Evolutionary conservation across 2,329 filamentous ascomycete genomes (phyloP).

Genomic region (Ceratocystis diversiconidia): DNA sequence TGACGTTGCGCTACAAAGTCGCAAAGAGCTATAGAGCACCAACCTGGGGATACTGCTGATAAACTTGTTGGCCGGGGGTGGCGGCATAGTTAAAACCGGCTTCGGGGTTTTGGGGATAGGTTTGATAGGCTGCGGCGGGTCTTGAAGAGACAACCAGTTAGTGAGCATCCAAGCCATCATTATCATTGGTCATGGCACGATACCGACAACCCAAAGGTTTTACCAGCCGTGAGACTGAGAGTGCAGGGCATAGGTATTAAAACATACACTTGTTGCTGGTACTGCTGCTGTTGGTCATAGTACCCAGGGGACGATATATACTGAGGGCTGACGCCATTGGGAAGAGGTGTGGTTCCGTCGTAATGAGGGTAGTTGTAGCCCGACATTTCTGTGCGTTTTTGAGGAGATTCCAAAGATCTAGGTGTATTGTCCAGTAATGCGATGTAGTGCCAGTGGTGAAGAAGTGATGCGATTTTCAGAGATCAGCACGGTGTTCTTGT

Average conservation of each 20-base stretch:
- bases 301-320: background rate
- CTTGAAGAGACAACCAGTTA: background rate
- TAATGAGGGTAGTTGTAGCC: conserved; percentile 7
- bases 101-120: background rate
- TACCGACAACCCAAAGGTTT: no score
- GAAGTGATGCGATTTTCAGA: background rate
- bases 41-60: conserved; percentile 42
- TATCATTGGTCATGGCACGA: background rate
- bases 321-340: background rate
- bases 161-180: background rate
- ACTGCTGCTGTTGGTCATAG: conserved; percentile 5
- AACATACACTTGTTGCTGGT: conserved; percentile 7
- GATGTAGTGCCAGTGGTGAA: no score
- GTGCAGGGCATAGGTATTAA: background rate
- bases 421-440: no score
- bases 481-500: no score
- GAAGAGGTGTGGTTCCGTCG: background rate
- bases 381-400: background rate
- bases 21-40: conserved; percentile 20
- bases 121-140: background rate
- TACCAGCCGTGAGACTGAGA: background rate
- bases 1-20: no score
- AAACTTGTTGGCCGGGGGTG: conserved; percentile 21
- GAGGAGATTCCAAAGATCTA: no score
- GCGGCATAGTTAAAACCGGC: background rate